Base-by-base conservation (phyloP, 192 early-diverging fungal genomes). In the Mortierella alpina region DNA sequence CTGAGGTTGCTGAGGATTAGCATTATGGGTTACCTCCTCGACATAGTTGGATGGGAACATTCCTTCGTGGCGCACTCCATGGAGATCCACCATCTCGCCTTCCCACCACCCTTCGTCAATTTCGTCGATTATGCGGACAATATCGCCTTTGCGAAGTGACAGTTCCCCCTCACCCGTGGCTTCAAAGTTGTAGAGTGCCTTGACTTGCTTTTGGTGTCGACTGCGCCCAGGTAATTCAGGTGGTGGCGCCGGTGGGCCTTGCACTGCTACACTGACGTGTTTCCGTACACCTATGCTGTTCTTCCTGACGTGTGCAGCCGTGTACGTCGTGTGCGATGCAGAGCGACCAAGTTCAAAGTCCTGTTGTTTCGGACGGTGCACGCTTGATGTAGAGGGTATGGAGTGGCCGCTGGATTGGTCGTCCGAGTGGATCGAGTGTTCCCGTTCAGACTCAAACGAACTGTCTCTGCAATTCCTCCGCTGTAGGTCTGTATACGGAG, bases 51-150 rank as follows among this genome's bases (percentile, higher is more conserved):
- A 88, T 31, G 97, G 97, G 84, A 99, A 98, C 85, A 99, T 93
- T 8, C 97, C 97, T n/a, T 64, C 81, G 14, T 75, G 68, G 60
- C 79, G 80, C 4, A 86, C 81, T 50, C 92, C 92, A 57, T 81
- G 73, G 10, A 86, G 84, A 77, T 95, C 91, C n/a, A 86, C 78
- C 13, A 95, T 68, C 82, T 93, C 91, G 39, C 97, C 97, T 40
- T 91, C 85, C 96, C 97, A 97, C 97, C 97, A 99, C 0, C 97
- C 97, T 56, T 95, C 92, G 63, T 97, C 95, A 48, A 97, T 91
- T 72, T 94, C 93, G 52, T 93, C 91, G 6, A 90, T 85, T 1
- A 99, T 93, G 41, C 90, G 89, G 67, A 99, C 92, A 62, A 97
- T 87, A 64, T 99, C 96, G 5, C 95, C 97, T 63, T 88, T 91